A percentile compares a stretch with the other conserved stretches of the same genome.
phyloP scores from a whole-genome alignment of 495 filamentous ascomycete genomes.

The Daldinia vernicosa region DNA sequence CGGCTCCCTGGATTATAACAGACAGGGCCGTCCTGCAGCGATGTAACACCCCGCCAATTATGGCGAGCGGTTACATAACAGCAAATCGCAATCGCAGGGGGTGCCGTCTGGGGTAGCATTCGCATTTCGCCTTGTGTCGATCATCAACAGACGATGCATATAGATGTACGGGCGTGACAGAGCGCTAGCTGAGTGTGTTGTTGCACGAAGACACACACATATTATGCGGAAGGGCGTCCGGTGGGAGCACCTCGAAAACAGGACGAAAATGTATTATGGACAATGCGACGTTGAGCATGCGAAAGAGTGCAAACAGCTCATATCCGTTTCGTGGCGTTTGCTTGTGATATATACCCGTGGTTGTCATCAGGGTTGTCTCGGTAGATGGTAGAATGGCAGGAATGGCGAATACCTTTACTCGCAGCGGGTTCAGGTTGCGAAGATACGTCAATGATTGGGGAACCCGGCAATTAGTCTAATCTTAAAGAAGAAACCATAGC shows the following conservation, averaged over 20 bases:
- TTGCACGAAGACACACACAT: conserved; percentile 5
- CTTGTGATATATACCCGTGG: neutral
- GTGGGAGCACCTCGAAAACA: neutral
- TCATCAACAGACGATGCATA: conserved; percentile 31
- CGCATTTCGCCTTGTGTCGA: conserved; percentile 23
- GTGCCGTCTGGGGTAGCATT: conserved; percentile 6
- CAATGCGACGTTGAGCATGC: neutral
- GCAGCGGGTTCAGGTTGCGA: neutral
- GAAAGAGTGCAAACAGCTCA: neutral
- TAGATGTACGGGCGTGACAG: neutral
- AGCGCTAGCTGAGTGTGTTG: neutral
- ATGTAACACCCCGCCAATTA: conserved; percentile 41
- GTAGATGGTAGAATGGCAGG: neutral
- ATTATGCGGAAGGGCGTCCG: neutral
- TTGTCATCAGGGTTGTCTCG: neutral
- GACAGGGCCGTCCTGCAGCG: conserved; percentile 14
- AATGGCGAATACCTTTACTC: neutral
- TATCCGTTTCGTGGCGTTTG: neutral
- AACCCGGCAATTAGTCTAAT: neutral
- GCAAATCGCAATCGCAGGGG: conserved; percentile 8
- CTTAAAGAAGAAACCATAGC: neutral
- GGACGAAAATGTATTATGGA: neutral
- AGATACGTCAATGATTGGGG: neutral
- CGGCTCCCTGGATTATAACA: neutral
- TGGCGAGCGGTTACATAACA: conserved; percentile 34